A percentile compares a stretch with the other conserved stretches of the same genome.
These are phyloP conservation scores for Gryganskiella cystojenkinii DNA, from an alignment of 192 early-diverging fungal species.

Conservation along the genomic window DNA sequence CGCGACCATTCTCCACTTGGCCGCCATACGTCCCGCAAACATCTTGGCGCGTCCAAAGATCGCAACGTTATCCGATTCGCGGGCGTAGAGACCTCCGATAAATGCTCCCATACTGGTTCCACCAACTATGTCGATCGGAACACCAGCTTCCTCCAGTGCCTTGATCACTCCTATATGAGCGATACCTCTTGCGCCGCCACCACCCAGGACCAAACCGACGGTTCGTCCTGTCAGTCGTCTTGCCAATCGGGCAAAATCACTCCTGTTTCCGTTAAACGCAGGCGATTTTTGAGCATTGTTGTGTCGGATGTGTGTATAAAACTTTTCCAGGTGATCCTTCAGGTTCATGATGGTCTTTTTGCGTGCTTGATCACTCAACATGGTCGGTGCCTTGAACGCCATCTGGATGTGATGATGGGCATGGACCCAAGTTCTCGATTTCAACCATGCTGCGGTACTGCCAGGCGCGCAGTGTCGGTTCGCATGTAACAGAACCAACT, in stretches of 20 bases:
- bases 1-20: constrained; percentile 88
- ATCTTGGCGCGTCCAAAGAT: constrained; percentile 88
- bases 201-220: constrained; percentile 94
- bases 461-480: constrained; percentile 82
- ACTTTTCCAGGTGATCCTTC: constrained; percentile 73
- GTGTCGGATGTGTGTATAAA: constrained; percentile 63
- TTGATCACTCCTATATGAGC: constrained; percentile 92
- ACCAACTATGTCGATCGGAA: constrained; percentile 97
- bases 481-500: constrained; percentile 92
- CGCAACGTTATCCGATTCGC: constrained; percentile 87
- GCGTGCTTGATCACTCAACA: constrained; percentile 53
- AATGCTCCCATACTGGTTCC: constrained; percentile 98
- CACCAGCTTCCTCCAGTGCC: constrained; percentile 96
- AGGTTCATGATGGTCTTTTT: constrained; percentile 70
- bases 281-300: constrained; percentile 54
- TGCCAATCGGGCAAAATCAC: constrained; percentile 80
- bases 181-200: constrained; percentile 97
- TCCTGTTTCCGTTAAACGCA: constrained; percentile 49
- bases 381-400: constrained; percentile 60
- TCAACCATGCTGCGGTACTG: constrained; percentile 91
- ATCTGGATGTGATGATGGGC: constrained; percentile 97
- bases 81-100: constrained; percentile 93
- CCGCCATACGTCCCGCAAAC: constrained; percentile 83
- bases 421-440: constrained; percentile 87
- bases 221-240: constrained; percentile 92